phyloP scores from a whole-genome alignment of 768 basidiomycete genomes.

The Suillus subalutaceus region DNA sequence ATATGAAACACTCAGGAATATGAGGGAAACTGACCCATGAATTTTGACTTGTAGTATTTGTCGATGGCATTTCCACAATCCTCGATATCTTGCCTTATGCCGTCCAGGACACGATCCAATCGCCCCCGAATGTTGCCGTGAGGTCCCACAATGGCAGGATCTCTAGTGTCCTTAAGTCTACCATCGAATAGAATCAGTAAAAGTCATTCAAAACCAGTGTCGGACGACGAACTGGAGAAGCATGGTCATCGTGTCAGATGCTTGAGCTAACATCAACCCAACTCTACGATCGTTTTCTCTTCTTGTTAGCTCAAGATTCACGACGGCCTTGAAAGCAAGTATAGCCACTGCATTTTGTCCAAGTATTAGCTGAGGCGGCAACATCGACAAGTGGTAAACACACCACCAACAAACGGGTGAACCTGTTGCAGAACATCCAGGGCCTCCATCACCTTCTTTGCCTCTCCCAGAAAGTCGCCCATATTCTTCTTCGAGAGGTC shows the following conservation, averaged over 20 bases:
- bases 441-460: slow-evolving; percentile 26
- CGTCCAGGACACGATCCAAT: slow-evolving; percentile 32
- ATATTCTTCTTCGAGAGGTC: slow-evolving; percentile 11
- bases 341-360: slow-evolving; percentile 43
- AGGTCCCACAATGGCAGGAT: slow-evolving; percentile 24
- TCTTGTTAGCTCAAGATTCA: slow-evolving; percentile 49
- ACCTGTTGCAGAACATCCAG: slow-evolving; percentile 31
- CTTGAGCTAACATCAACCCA: slow-evolving; percentile 47
- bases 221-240: slow-evolving; percentile 43
- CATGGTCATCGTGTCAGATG: slow-evolving; percentile 51
- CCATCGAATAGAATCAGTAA: background rate
- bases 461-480: slow-evolving; percentile 24
- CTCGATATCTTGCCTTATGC: slow-evolving; percentile 44
- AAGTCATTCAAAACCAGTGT: too few relatives aligned
- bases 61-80: slow-evolving; percentile 49
- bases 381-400: slow-evolving; percentile 1
- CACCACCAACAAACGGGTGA: slow-evolving; percentile 32
- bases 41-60: slow-evolving; percentile 45
- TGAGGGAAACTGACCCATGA: slow-evolving; percentile 35
- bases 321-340: slow-evolving; percentile 51
- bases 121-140: slow-evolving; percentile 39
- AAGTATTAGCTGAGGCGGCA: background rate
- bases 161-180: slow-evolving; percentile 36
- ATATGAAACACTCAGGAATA: background rate
- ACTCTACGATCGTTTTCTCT: slow-evolving; percentile 56